These are phyloP conservation scores for Vinca minor DNA, from an alignment of 257 asterid species.

Conservation along the genomic window DNA sequence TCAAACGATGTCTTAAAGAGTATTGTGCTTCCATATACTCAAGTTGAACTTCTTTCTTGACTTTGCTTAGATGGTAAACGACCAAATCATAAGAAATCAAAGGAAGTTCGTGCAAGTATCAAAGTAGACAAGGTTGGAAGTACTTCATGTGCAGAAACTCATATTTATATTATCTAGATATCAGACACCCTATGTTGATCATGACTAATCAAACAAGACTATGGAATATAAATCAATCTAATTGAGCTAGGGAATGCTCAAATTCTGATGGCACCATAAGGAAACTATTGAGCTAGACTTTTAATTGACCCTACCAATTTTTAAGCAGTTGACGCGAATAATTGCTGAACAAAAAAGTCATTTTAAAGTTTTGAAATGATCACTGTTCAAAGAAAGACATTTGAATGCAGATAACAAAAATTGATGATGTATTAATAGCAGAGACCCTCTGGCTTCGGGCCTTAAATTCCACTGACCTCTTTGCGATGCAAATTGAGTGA, in stretches of 20 bases:
- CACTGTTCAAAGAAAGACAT: neutral
- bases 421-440: neutral
- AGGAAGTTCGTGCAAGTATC: neutral
- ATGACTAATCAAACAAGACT: neutral
- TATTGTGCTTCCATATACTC: slow-evolving; percentile 12
- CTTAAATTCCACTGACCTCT: slow-evolving; percentile 35
- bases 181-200: neutral
- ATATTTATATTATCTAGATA: no score
- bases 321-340: neutral
- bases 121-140: neutral
- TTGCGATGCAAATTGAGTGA: slow-evolving; percentile 28
- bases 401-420: neutral
- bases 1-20: no score
- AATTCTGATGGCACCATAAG: neutral
- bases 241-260: neutral
- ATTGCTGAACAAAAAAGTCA: neutral
- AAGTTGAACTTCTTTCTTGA: slow-evolving; percentile 5
- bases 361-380: neutral
- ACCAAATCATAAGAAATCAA: neutral
- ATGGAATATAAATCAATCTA: neutral
- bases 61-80: neutral
- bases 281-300: neutral
- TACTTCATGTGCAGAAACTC: neutral
- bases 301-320: neutral
- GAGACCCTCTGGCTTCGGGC: neutral